Evolutionary conservation across 129 eudicot genomes (phyloP), one percentile per base, ranked within the genome.

Genomic region (Dittrichia graveolens): DNA sequence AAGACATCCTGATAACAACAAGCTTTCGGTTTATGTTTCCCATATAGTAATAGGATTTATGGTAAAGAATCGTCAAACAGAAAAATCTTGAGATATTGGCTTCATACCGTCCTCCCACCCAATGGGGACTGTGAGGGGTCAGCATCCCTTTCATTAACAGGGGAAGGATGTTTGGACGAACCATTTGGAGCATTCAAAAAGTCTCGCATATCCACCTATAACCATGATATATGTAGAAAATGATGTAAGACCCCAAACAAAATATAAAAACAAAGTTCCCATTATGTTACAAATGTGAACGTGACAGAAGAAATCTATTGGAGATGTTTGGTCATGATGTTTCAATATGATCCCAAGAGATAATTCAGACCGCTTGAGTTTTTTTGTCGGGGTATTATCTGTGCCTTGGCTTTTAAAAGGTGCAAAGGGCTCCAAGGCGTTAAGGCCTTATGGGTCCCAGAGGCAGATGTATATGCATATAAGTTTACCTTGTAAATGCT

Each of bases 21-120:
- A 81, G 76, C 48, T 60, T 42, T 50, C 34, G 63, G 37, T 13
- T 47, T 60, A 61, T 47, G 16, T 7, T 75, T 65, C 41, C 38
- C 58, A 69, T 19, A 15, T 39, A 5, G 14, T 15, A 41, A 55
- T 47, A 65, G n/a, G 16, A 9, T 9, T 16, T 63, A 6, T 53
- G 59, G 41, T 15, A 8, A 77, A 67, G 5, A 41, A 13, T 18
- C 8, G 13, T 74, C 52, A 67, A 63, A 49, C 15, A 38, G 38
- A 16, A 35, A 10, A 18, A 74, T 67, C 71, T 64, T 74, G 46
- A 45, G 65, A 57, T 16, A 67, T 15, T 38, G 44, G 66, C 37
- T n/a, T 41, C 79, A 68, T 95, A 95, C 99, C 99, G 99, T 95
- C 75, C 89, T 88, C 46, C 99, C 97, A 69, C 97, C 94, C 87